Percentiles rank a stretch among this genome's conserved stretches.
Conservation (phyloP, 2,329 filamentous ascomycete species). For the Talaromyces sp. region DNA sequence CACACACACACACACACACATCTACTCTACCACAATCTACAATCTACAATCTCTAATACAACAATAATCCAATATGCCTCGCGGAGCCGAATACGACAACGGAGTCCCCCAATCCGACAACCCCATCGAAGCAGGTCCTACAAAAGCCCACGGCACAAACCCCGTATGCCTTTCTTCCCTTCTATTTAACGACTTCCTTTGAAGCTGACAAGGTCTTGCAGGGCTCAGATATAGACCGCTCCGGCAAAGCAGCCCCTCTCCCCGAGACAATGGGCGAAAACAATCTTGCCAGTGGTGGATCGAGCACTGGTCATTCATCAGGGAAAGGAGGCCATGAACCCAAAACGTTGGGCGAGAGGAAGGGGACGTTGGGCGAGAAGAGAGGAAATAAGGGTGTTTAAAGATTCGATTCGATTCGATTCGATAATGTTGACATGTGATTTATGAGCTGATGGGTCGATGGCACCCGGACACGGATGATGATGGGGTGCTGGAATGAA, state of each 20-base stretch:
- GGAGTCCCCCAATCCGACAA: conserved; percentile 37
- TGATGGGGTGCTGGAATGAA: neutral
- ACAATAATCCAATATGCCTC: conserved; percentile 40
- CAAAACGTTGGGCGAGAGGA: conserved; percentile 30
- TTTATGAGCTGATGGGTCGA: no score
- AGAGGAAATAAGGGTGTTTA: conserved; percentile 24
- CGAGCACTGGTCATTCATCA: conserved; percentile 26
- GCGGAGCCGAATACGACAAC: conserved; percentile 38
- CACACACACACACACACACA: neutral
- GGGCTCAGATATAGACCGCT: conserved; percentile 25
- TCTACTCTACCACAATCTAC: neutral
- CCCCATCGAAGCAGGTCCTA: conserved; percentile 28
- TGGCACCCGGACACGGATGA: neutral
- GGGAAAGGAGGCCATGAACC: conserved; percentile 36
- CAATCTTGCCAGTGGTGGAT: conserved; percentile 22
- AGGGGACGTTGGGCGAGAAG: conserved; percentile 31
- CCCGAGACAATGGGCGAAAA: conserved; percentile 30
- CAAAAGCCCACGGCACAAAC: conserved; percentile 33
- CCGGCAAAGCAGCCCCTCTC: conserved; percentile 30
- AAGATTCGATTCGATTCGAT: no score
- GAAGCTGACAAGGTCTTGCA: neutral
- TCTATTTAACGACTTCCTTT: neutral
- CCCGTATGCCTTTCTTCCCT: conserved; percentile 8
- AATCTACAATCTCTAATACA: no score
- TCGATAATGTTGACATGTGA: no score